Evolutionary conservation across 2,329 filamentous ascomycete genomes (phyloP), one percentile per base, ranked within the genome.

Genomic region (Talaromyces sp.): DNA sequence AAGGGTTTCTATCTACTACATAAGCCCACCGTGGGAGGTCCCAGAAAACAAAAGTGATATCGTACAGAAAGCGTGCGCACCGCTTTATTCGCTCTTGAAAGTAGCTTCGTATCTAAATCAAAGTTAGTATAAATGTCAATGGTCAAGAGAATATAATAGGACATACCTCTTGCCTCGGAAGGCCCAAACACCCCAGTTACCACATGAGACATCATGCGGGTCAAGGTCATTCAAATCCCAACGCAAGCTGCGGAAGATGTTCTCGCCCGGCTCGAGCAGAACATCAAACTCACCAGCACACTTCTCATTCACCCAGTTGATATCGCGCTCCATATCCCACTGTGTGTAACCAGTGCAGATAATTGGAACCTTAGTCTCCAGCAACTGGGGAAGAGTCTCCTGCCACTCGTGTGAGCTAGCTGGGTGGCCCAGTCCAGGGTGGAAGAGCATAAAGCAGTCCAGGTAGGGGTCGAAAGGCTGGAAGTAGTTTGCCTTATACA

Each of bases 201-300:
- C 93, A 67, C 91, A 95, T 64, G 88, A 96, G 57, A 97, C 80
- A 73, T 97, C 94, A 69, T 95, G 90, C 6, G 93, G 92, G 70
- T 97, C 94, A 59, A 94, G 77, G 68, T 99, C 95, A 68, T 99
- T 97, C 67, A 99, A 74, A 75, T 99, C 95, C 95, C 95, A 99
- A 65, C 93, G 82, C 70, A 97, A 75, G 76, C 94, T 99, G 66
- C 93, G 84, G 79, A 99, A 99, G 14, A 81, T 82, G 68, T 99
- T 99, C 81, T 97, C 92, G 33, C 91, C 92, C 0, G 95, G 94
- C 73, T 96, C 84, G 65, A 99, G 80, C 54, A 99, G 77, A 35
- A 99, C 80, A 68, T 99, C 94, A 69, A 97, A 93, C 74, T 99
- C 94, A 17, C 92, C 92, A 2, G 84, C 84, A 46, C 89, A 91